Percentiles rank a stretch among this genome's conserved stretches.
phyloP scores from a whole-genome alignment of 768 basidiomycete genomes.

The Psilocybe azurescens region DNA sequence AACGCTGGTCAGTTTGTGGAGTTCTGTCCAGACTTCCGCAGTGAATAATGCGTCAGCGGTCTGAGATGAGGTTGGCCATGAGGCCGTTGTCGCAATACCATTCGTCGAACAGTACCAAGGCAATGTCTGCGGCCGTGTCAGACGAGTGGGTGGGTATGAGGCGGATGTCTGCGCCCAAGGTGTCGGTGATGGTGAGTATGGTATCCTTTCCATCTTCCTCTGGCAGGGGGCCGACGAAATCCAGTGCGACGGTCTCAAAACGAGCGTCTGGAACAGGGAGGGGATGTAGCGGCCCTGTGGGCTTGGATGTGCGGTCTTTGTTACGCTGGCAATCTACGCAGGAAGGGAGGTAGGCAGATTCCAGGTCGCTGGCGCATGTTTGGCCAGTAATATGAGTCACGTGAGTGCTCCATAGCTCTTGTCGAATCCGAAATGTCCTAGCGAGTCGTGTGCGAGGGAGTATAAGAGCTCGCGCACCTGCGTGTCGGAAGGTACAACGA shows the following conservation, averaged over 20 bases:
- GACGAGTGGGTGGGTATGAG: constrained; percentile 18
- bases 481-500: constrained; percentile 25
- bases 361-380: constrained; percentile 40
- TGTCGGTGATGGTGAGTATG: constrained; percentile 30
- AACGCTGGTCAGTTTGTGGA: constrained; percentile 32
- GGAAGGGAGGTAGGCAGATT: constrained; percentile 35
- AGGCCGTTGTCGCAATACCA: constrained; percentile 43
- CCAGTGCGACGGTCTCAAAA: constrained; percentile 15
- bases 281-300: constrained; percentile 37
- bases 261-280: constrained; percentile 21
- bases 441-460: constrained; percentile 31
- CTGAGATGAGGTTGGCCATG: constrained; percentile 35
- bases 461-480: constrained; percentile 27
- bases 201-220: constrained; percentile 29
- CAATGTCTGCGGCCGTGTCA: constrained; percentile 24
- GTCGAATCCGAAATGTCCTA: constrained; percentile 40
- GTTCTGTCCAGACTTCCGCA: constrained; percentile 34
- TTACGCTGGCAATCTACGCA: constrained; percentile 42
- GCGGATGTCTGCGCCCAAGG: constrained; percentile 26
- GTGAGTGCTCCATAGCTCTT: constrained; percentile 33
- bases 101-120: constrained; percentile 29
- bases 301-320: constrained; percentile 34
- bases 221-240: constrained; percentile 37
- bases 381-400: constrained; percentile 36
- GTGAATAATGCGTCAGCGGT: constrained; percentile 34